Evolutionary conservation across 225 moss, liverwort and hornwort species (phyloP).

Genomic region (Anthoceros angustus): DNA sequence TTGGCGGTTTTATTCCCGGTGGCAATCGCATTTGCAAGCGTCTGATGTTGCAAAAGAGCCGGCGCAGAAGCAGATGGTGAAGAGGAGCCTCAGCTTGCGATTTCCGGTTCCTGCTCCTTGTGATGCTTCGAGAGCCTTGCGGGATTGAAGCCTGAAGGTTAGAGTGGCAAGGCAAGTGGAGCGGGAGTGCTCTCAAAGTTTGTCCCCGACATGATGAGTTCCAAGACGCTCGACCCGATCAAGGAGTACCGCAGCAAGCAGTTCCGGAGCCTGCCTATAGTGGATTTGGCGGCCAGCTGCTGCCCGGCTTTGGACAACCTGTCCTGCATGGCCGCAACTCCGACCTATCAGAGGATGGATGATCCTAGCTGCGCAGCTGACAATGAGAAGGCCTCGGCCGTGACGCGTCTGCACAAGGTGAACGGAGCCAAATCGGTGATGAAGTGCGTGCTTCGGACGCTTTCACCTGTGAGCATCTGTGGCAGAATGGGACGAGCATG

Average conservation of each 20-base stretch:
- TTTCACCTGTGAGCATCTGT: background rate
- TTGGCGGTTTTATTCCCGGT: no score
- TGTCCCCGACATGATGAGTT: background rate
- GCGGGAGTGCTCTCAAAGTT: no score
- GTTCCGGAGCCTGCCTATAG: background rate
- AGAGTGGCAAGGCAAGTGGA: no score
- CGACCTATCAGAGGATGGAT: background rate
- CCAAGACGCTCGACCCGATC: slow-evolving; percentile 1
- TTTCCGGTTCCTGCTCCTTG: no score
- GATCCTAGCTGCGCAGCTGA: background rate
- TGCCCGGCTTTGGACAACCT: background rate
- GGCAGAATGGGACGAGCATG: background rate
- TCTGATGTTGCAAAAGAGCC: no score
- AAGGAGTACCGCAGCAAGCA: slow-evolving; percentile 3
- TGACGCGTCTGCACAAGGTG: background rate
- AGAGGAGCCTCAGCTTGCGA: no score
- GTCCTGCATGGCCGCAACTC: no score
- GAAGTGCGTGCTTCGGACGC: background rate
- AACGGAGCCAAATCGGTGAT: background rate
- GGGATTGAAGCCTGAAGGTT: no score
- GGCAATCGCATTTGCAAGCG: no score
- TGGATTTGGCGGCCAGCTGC: background rate
- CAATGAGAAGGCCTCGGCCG: background rate
- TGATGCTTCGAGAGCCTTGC: no score
- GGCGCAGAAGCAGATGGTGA: no score